phyloP scores from a whole-genome alignment of 345 rosid species.

The Durio zibethinus region DNA sequence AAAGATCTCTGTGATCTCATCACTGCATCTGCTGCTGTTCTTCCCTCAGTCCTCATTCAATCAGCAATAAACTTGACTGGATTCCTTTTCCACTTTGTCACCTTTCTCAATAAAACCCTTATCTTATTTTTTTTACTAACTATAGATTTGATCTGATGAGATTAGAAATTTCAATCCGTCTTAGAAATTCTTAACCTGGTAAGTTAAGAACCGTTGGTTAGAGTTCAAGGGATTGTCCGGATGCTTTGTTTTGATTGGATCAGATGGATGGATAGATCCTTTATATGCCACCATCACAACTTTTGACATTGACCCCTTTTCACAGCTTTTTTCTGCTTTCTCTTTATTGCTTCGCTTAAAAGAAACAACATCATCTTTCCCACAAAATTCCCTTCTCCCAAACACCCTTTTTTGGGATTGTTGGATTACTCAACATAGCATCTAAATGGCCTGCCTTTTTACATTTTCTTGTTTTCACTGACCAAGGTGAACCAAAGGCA shows the following conservation, averaged over 20 bases:
- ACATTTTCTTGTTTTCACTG: neutral
- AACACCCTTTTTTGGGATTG: constrained; percentile 17
- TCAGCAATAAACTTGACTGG: neutral
- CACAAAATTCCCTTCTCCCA: constrained; percentile 18
- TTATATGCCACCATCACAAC: constrained; percentile 36
- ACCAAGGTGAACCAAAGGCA: neutral
- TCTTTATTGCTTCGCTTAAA: constrained; percentile 41
- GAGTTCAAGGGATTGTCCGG: constrained; percentile 9
- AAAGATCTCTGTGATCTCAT: constrained; percentile 48
- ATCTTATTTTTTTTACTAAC: neutral
- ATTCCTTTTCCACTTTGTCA: neutral
- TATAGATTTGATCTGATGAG: neutral
- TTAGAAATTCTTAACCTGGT: neutral
- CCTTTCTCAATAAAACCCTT: neutral
- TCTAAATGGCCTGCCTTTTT: neutral
- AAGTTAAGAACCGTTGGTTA: neutral
- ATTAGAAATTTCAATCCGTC: neutral
- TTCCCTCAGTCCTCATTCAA: neutral
- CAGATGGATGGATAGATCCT: constrained; percentile 25
- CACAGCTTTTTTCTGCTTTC: constrained; percentile 9
- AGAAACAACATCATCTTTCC: constrained; percentile 32
- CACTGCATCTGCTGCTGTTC: constrained; percentile 37
- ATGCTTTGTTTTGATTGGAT: constrained; percentile 14
- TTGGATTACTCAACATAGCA: constrained; percentile 29
- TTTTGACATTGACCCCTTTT: constrained; percentile 41